Evolutionary conservation across 2,329 filamentous ascomycete genomes (phyloP).

Genomic region (Phialophora verrucosa): DNA sequence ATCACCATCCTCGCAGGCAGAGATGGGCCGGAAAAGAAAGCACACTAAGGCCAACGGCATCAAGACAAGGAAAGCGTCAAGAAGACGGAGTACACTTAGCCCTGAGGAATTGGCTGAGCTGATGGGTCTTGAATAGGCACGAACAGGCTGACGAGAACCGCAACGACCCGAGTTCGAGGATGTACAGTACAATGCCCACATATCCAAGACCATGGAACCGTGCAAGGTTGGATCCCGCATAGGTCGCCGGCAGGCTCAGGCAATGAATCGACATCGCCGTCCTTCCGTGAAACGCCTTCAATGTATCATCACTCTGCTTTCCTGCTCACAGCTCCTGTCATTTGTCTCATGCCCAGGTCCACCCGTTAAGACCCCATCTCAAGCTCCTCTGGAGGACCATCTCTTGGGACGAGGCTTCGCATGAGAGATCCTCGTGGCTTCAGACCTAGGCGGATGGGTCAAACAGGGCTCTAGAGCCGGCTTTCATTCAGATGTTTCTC

Average conservation of each 20-base stretch:
- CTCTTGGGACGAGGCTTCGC: neutral
- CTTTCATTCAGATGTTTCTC: constrained; percentile 28
- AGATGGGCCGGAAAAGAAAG: constrained; percentile 32
- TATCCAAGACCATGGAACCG: neutral
- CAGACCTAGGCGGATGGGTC: neutral
- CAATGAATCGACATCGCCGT: neutral
- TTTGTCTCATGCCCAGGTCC: neutral
- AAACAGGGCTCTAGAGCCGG: neutral
- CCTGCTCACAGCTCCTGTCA: neutral
- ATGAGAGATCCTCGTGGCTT: neutral
- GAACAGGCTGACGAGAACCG: neutral
- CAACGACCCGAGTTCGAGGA: too few species aligned
- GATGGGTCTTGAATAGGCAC: constrained; percentile 35
- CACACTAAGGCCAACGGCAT: constrained; percentile 5
- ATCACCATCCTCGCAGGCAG: constrained; percentile 17
- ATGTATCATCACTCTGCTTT: neutral
- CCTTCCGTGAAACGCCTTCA: neutral
- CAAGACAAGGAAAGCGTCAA: constrained; percentile 28
- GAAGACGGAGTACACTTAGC: constrained; percentile 53
- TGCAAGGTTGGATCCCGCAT: neutral
- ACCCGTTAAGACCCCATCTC: too few species aligned
- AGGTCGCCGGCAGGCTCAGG: neutral
- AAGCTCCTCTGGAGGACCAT: neutral
- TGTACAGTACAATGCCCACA: neutral
- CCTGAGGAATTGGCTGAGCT: constrained; percentile 49